Conservation (phyloP, 345 rosid species). For the Capsella bursapastoris region DNA sequence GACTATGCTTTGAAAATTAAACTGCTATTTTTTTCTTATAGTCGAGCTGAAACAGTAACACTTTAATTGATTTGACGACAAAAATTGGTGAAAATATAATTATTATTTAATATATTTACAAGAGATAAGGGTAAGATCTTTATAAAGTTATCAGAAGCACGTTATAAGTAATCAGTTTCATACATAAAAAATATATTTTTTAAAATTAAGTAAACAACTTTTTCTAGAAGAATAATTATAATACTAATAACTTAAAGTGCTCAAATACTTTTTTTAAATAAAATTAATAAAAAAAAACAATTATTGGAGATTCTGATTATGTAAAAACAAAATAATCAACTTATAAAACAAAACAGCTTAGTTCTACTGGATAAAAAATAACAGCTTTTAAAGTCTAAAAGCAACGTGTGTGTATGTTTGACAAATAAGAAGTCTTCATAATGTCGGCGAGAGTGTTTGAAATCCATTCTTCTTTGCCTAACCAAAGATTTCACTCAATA, state of each 20-base stretch:
- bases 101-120: neutral
- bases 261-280: neutral
- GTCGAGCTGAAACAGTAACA: neutral
- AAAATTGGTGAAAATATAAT: neutral
- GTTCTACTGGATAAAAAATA: neutral
- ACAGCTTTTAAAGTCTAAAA: constrained; percentile 31
- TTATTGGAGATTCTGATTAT: neutral
- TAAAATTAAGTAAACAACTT: neutral
- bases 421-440: constrained; percentile 9
- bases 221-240: constrained; percentile 1
- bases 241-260: neutral
- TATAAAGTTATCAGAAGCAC: neutral
- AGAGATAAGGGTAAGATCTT: neutral
- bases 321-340: neutral
- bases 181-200: neutral
- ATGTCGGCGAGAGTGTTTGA: constrained; percentile 36
- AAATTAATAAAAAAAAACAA: neutral
- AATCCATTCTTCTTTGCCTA: constrained; percentile 24
- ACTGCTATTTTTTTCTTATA: neutral
- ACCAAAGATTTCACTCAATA: neutral
- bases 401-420: constrained; percentile 33
- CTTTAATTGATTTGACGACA: neutral
- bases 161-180: neutral
- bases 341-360: neutral
- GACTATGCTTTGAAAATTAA: constrained; percentile 1